phyloP scores from a whole-genome alignment of 495 filamentous ascomycete species.

The Delitschia confertaspora region DNA sequence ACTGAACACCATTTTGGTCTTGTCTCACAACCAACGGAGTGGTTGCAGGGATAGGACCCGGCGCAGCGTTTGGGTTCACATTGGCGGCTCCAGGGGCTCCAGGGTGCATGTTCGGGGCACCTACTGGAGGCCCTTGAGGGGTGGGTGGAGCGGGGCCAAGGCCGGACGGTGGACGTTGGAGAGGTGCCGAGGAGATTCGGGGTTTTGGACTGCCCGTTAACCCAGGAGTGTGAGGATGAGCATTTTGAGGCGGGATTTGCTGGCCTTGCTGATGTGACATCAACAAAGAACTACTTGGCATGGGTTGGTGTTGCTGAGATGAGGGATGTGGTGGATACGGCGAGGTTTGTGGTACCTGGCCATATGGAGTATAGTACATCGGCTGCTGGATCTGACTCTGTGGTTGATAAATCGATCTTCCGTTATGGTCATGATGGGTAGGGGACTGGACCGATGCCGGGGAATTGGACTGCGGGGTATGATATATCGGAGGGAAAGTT shows the following conservation, averaged over 20 bases:
- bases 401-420: conserved; percentile 69
- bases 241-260: conserved; percentile 48
- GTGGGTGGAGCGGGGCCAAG: conserved; percentile 39
- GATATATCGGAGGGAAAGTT: conserved; percentile 87
- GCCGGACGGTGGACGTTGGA: conserved; percentile 51
- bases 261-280: conserved; percentile 60
- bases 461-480: conserved; percentile 91
- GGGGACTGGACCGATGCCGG: conserved; percentile 92
- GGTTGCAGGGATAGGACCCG: conserved; percentile 97
- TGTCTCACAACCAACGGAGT: conserved; percentile 91
- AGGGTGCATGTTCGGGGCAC: conserved; percentile 44
- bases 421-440: conserved; percentile 85
- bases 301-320: conserved; percentile 56
- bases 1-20: conserved; percentile 94
- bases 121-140: conserved; percentile 44
- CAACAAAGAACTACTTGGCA: conserved; percentile 54
- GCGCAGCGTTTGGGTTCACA: conserved; percentile 80
- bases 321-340: conserved; percentile 65
- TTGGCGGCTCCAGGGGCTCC: conserved; percentile 33
- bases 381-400: conserved; percentile 61
- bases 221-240: conserved; percentile 42
- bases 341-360: conserved; percentile 59
- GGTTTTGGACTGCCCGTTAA: conserved; percentile 54
- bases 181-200: conserved; percentile 51
- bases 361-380: conserved; percentile 71